Base-by-base conservation (phyloP, 495 filamentous ascomycete species). In the Penicillium taxi region DNA sequence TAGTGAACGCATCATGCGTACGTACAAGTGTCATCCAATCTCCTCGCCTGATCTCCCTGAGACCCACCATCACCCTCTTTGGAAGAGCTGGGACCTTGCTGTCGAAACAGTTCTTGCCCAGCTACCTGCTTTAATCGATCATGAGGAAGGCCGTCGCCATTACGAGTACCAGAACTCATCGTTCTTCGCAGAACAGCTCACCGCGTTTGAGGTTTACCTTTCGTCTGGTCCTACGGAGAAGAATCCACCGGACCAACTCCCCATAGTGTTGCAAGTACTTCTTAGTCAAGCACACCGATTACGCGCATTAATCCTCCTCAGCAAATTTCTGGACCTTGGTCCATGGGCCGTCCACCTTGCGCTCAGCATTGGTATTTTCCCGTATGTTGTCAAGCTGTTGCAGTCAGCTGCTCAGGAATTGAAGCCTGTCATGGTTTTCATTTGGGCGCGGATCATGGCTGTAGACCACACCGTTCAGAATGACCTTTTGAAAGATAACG, bases 391-490 rank as follows among this genome's bases (percentile, higher is more conserved):
- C 12, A 96, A 96, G 56, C 70, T 99, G 23, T 69, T 99, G 16
- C 93, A 96, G 52, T 96, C 93, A 6, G 88, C 90, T 30, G 91
- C 91, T 0, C 74, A 85, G 30, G 91, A 99, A 56, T 65, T 99
- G 32, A 96, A 96, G 52, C 89, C 91, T 1, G 89, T 96, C 17
- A 96, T 99, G 90, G 88, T 99, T 13, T 99, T 96, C 61, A 99
- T 99, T 42, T 99, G 91, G 91, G 87, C 93, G 8, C 76, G 91
- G 33, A 89, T 99, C 24, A 79, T 99, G 45, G 91, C 91, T 25
- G 93, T 99, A 13, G 91, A 96, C 47, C 77, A 88, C 41, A 83
- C 82, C 7, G 94, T 91, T 51, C 91, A 99, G 56, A 74, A 76
- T 25, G 91, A 96, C 55, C 66, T 99, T 2, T 72, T 99, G 38